Evolutionary conservation across 2,329 filamentous ascomycete genomes (phyloP), one percentile per base, ranked within the genome.

Genomic region (Fusarium pseudonygamai): DNA sequence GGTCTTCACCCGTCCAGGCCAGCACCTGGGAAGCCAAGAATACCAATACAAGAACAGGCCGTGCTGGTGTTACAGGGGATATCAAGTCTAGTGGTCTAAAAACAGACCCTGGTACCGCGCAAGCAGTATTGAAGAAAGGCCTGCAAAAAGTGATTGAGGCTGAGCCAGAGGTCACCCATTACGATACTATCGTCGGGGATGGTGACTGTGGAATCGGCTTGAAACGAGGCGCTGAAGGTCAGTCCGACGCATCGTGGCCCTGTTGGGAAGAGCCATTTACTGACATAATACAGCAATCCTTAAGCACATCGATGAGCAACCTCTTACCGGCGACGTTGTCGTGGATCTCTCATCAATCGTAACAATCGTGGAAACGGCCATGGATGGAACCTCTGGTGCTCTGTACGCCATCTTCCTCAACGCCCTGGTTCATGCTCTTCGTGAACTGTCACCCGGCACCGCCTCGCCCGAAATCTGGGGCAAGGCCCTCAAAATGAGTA

Each of bases 191-290:
- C 18, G 94, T 97, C 30, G 95, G 95, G 46, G 95, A 97, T 79
- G 95, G 95, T 52, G 95, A 97, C 82, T 97, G 95, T 78, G 95
- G 95, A 15, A 93, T 94, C 65, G 94, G 94, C 10, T 85, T 97
- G 69, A 94, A 94, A 84, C 91, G 94, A 70, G 95, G 95, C 55
- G 94, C 95, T n/a, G 92, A 97, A 86, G 90, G 86, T 88, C 82
- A 80, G 83, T 77, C 28, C 28, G n/a, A 24, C 14, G 26, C 37
- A 32, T 22, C 9, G 20, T 24, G 37, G 12, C n/a, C 30, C 30
- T 18, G 13, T 16, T 24, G 12, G 12, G 9, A 6, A 16, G 28
- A 40, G 15, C 40, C 20, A 12, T 36, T 46, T 20, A 43, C 77
- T 81, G 60, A 82, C 72, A 32, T 45, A 11, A 37, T 15, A 50